These are phyloP conservation scores for Anisodus tanguticus DNA, from an alignment of 257 asterid genomes.

Conservation along the genomic window DNA sequence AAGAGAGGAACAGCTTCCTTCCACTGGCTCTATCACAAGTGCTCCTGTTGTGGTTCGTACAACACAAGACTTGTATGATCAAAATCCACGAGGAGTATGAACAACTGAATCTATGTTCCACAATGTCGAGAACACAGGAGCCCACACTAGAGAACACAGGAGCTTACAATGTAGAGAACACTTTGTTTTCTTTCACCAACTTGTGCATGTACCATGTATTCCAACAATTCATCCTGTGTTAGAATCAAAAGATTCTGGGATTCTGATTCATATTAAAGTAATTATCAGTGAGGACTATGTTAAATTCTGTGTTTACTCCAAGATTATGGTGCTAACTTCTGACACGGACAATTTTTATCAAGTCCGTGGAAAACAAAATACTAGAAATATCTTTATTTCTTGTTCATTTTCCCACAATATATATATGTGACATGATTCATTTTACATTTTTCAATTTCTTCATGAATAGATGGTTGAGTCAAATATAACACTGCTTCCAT, in stretches of 20 bases:
- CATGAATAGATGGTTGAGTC: background rate
- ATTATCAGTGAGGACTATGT: background rate
- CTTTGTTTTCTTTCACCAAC: background rate
- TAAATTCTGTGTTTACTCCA: background rate
- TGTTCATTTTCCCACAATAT: constrained; percentile 19
- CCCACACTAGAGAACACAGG: background rate
- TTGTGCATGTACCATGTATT: background rate
- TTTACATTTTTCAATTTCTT: constrained; percentile 16
- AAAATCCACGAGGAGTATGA: constrained; percentile 30
- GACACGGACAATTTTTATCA: constrained; percentile 14
- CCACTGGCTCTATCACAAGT: constrained; percentile 88
- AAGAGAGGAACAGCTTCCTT: constrained; percentile 72
- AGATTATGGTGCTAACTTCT: constrained; percentile 13
- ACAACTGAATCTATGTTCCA: background rate
- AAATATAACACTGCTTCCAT: constrained; percentile 12
- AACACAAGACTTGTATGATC: constrained; percentile 75
- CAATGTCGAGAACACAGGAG: too few relatives aligned
- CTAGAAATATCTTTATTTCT: background rate
- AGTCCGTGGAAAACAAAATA: constrained; percentile 11
- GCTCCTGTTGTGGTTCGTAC: constrained; percentile 77
- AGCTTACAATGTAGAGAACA: background rate
- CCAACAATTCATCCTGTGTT: constrained; percentile 13
- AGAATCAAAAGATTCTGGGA: background rate
- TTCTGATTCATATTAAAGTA: constrained; percentile 20
- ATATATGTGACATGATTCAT: background rate